Evolutionary conservation across 192 early-diverging fungal genomes (phyloP), one percentile per base, ranked within the genome.

Genomic region (Coemansia sp.): DNA sequence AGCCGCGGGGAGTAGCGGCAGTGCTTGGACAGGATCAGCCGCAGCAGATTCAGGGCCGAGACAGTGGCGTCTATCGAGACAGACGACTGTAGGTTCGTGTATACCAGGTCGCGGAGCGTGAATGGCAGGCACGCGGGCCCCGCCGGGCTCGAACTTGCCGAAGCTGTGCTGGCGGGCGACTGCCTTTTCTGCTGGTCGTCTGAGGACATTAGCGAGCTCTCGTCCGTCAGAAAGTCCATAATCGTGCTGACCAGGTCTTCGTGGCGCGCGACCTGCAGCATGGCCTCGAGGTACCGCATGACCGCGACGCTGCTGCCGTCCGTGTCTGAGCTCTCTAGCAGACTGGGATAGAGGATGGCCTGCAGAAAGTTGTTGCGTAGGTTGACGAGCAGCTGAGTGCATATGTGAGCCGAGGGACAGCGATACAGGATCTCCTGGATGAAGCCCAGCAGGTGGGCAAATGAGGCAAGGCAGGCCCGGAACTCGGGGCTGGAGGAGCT

Each of bases 251-350:
- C 80, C 47, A 94, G 55, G 22, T 84, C 80, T 27, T 90, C 83
- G 44, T 84, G 84, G 27, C 91, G 79, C 8, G 88, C 55, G 1
- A 78, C 77, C 26, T 85, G 82, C 6, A 94, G 62, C 58, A 95
- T 90, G 39, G 86, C 59, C 45, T 89, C 83, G 36, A 98, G 78
- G 43, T 98, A 98, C 45, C 81, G 87, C 56, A 98, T 85, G 1
- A 88, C 83, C 2, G 92, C 85, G 0, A 91, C 87, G 13, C 90
- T 84, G 44, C 86, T 88, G 5, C 90, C 91, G 60, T 98, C 91
- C 17, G 84, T 87, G 64, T 98, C 94, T 0, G 89, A 91, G 60
- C 87, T 87, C 40, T 87, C 88, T 29, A 85, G 60, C 38, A 94
- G 75, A 28, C 86, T 86, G 16, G 92, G 86, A 44, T 90, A 86